Evolutionary conservation across 805 yeast species (phyloP).

Genomic region (Tetrapisispora pingtungensis): DNA sequence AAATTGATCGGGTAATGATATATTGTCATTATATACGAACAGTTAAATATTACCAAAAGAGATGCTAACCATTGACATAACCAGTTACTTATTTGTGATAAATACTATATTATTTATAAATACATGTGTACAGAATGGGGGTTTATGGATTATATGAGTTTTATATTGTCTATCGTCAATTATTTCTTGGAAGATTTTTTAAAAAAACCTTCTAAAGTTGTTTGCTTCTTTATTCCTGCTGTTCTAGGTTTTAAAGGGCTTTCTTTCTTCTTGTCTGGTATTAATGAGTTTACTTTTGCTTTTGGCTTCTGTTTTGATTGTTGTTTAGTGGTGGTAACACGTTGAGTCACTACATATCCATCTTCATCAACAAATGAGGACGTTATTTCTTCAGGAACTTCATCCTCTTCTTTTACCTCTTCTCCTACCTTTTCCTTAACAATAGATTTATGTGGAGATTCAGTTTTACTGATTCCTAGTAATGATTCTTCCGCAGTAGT

Average conservation of each 20-base stretch:
- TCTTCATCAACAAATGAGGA: slow-evolving; percentile 24
- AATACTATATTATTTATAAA: too few relatives aligned
- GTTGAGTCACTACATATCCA: slow-evolving; percentile 27
- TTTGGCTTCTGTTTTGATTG: slow-evolving; percentile 5
- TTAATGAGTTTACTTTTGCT: slow-evolving; percentile 2
- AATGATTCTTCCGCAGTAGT: slow-evolving; percentile 28
- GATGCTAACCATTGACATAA: too few relatives aligned
- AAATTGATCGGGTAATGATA: not conserved
- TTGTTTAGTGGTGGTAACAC: slow-evolving; percentile 6
- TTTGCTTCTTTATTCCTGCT: slow-evolving; percentile 16
- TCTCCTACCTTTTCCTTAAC: slow-evolving; percentile 2
- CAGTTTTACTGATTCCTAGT: slow-evolving; percentile 9
- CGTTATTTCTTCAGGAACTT: not conserved
- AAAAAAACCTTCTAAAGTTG: slow-evolving; percentile 27
- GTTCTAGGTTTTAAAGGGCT: slow-evolving; percentile 8
- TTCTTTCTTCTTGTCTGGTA: slow-evolving; percentile 6
- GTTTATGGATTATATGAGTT: too few relatives aligned
- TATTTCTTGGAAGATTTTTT: slow-evolving; percentile 7
- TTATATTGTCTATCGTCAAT: too few relatives aligned
- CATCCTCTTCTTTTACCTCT: not conserved
- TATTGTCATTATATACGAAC: not conserved
- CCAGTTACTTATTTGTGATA: not conserved
- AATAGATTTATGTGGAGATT: not conserved
- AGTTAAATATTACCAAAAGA: not conserved
- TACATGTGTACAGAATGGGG: not conserved